A percentile compares a stretch with the other conserved stretches of the same genome.
Conservation (phyloP, 805 yeast genomes). For the Candida ovalis region DNA sequence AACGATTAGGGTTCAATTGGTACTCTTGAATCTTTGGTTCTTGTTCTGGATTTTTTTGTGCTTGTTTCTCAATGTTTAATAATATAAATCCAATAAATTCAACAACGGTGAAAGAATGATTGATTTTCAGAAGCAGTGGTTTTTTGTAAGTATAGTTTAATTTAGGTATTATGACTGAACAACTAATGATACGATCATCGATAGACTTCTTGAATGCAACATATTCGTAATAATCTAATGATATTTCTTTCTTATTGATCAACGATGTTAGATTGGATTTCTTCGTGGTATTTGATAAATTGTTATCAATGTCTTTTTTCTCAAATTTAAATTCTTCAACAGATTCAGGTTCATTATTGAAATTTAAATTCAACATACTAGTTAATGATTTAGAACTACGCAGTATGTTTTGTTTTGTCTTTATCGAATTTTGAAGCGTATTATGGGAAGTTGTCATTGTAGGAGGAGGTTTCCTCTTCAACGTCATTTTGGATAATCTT, state of each 20-base stretch:
- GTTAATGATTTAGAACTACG: constrained; percentile 6
- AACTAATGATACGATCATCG: constrained; percentile 6
- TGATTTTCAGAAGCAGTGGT: constrained; percentile 24
- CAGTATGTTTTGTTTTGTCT: constrained; percentile 17
- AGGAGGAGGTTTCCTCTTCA: constrained; percentile 1
- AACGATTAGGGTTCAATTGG: constrained; percentile 55
- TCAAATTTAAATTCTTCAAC: neutral
- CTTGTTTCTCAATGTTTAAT: constrained; percentile 26
- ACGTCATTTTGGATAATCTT: neutral
- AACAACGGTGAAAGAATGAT: constrained; percentile 41
- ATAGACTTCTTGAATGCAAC: constrained; percentile 16
- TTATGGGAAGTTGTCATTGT: neutral
- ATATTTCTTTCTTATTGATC: constrained; percentile 41
- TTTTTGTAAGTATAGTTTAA: constrained; percentile 6
- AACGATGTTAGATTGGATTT: constrained; percentile 40
- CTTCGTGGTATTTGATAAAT: neutral
- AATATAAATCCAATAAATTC: constrained; percentile 55
- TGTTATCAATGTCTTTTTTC: neutral
- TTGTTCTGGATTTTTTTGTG: neutral
- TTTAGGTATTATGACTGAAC: constrained; percentile 20
- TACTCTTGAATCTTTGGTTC: constrained; percentile 4
- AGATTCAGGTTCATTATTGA: neutral
- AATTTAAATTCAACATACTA: constrained; percentile 3
- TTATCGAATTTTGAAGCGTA: constrained; percentile 1
- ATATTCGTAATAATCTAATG: constrained; percentile 37